Evolutionary conservation across 371 early-diverging fungal species (phyloP).

Genomic region (Lichtheimia corymbifera): DNA sequence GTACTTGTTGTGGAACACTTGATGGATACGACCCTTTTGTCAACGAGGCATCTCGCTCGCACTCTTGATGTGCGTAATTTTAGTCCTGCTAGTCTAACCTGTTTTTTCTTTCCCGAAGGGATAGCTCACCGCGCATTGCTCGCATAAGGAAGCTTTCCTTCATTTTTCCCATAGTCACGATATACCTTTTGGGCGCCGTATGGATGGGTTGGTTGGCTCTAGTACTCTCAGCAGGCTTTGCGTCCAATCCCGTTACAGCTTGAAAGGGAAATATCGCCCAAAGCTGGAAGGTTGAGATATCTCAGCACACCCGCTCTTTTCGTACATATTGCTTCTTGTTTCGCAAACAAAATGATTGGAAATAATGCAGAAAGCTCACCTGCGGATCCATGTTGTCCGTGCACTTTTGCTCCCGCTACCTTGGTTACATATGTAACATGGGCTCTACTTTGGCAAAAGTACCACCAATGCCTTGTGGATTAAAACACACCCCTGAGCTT

Average conservation of each 20-base stretch:
- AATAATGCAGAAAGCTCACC: no score
- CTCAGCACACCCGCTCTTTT: not conserved
- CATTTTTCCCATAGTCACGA: conserved; percentile 2
- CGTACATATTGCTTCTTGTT: not conserved
- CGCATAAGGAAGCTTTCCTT: not conserved
- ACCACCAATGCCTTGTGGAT: not conserved
- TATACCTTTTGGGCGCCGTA: not conserved
- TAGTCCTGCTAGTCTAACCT: conserved; percentile 2
- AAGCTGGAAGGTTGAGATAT: not conserved
- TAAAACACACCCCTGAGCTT: not conserved
- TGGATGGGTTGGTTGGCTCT: no score
- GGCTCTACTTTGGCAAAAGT: not conserved
- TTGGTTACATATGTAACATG: no score
- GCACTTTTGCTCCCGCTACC: no score
- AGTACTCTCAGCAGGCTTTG: not conserved
- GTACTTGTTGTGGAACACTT: not conserved
- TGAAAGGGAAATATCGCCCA: conserved; percentile 2
- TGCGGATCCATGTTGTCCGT: no score
- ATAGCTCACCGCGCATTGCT: not conserved
- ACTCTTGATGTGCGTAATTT: not conserved
- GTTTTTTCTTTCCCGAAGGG: not conserved
- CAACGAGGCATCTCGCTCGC: not conserved
- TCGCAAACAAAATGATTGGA: no score
- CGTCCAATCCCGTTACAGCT: conserved; percentile 1
- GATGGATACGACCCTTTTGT: not conserved